Conservation (phyloP, 192 early-diverging fungal genomes). For the Backusella macrospora region DNA sequence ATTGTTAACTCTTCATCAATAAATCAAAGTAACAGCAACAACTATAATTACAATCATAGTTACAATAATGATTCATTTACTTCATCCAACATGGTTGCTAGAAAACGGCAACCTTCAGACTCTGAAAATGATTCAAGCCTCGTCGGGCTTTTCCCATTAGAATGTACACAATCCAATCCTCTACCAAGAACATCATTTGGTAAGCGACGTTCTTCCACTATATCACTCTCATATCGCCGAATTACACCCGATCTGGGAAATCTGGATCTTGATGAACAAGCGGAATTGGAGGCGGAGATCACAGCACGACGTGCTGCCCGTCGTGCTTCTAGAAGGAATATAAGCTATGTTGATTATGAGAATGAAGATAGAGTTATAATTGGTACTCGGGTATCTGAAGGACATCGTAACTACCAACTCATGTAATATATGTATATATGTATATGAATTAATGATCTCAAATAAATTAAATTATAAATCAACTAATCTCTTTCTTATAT, state of each 20-base stretch:
- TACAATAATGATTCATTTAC: not conserved
- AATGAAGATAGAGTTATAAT: slow-evolving; percentile 52
- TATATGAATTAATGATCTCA: not conserved
- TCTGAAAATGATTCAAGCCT: not conserved
- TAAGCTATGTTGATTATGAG: slow-evolving; percentile 38
- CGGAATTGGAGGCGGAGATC: slow-evolving; percentile 46
- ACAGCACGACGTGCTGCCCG: slow-evolving; percentile 45
- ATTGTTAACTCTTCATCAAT: not conserved
- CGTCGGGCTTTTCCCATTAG: not conserved
- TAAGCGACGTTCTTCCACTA: not conserved
- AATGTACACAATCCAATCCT: slow-evolving; percentile 1
- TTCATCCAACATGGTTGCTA: not conserved
- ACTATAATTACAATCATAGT: not conserved
- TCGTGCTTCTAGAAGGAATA: slow-evolving; percentile 43
- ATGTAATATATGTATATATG: slow-evolving; percentile 56
- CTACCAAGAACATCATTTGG: not conserved
- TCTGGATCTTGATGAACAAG: slow-evolving; percentile 40
- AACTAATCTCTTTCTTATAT: not conserved
- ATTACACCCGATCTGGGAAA: slow-evolving; percentile 43
- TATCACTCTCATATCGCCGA: not conserved
- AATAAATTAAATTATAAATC: not conserved
- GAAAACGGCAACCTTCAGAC: not conserved
- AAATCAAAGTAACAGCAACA: not conserved
- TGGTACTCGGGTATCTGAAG: slow-evolving; percentile 90
- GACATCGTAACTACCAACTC: slow-evolving; percentile 93